These are phyloP conservation scores for Cladobotryum mycophilum DNA, from an alignment of 2,329 filamentous ascomycete species.

Conservation along the genomic window DNA sequence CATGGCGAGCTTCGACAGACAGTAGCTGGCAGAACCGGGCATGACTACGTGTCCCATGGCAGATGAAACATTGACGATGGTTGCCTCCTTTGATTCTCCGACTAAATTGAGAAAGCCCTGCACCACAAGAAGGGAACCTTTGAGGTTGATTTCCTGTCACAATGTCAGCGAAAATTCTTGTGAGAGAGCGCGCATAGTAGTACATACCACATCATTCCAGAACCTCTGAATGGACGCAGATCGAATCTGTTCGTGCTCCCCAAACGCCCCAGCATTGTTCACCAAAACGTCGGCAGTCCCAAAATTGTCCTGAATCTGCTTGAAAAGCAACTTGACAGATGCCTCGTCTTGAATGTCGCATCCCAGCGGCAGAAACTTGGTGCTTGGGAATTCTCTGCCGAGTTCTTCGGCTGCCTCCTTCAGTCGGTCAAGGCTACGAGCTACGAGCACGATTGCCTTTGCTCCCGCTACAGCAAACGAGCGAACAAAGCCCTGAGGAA, in stretches of 20 bases:
- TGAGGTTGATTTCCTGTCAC: constrained; percentile 3
- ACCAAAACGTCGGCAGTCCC: constrained; percentile 3
- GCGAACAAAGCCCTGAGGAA: neutral
- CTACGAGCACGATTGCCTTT: constrained; percentile 4
- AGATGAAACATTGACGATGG: constrained; percentile 2
- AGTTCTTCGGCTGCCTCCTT: constrained; percentile 3
- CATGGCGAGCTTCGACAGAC: constrained; percentile 3
- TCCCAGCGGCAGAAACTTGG: neutral
- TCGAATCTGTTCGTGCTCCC: neutral
- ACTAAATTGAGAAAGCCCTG: constrained; percentile 2
- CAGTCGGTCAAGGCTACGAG: neutral
- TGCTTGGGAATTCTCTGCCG: neutral
- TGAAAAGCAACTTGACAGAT: neutral
- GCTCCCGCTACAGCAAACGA: constrained; percentile 4
- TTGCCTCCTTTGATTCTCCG: neutral
- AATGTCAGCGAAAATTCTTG: no score
- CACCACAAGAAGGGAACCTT: constrained; percentile 1
- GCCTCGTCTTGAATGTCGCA: neutral
- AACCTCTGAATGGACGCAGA: neutral
- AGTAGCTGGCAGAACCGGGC: neutral
- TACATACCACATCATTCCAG: no score
- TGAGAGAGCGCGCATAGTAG: no score
- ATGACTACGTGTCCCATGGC: neutral
- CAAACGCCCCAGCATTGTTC: constrained; percentile 1
- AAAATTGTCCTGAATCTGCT: neutral